Evolutionary conservation across 2,329 filamentous ascomycete species (phyloP).

Genomic region (Ophiobolus disseminans): DNA sequence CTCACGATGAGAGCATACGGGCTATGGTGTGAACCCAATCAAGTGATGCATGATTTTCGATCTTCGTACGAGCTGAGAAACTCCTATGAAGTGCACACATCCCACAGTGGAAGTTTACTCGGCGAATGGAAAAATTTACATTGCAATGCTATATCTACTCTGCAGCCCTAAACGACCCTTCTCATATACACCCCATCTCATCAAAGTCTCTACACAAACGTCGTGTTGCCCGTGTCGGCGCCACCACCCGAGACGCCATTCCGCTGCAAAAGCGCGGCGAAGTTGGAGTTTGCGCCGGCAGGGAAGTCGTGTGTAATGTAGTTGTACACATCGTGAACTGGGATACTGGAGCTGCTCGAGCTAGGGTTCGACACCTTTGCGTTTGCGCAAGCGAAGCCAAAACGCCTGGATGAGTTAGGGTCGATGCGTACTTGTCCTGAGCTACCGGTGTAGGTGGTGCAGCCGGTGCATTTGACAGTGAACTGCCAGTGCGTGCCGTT

Average conservation of each 20-base stretch:
- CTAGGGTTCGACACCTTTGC: constrained; percentile 28
- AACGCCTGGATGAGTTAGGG: constrained; percentile 24
- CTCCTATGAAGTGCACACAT: neutral
- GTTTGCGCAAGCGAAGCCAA: constrained; percentile 34
- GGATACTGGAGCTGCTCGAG: constrained; percentile 29
- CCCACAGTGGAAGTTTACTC: neutral
- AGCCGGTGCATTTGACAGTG: constrained; percentile 40
- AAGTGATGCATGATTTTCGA: neutral
- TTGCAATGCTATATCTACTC: neutral
- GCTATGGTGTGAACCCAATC: no score
- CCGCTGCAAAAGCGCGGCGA: constrained; percentile 25
- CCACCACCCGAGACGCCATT: constrained; percentile 28
- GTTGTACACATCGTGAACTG: constrained; percentile 38
- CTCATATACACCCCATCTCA: no score
- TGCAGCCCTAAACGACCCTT: no score
- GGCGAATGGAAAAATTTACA: constrained; percentile 5
- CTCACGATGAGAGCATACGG: no score
- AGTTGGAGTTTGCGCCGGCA: constrained; percentile 32
- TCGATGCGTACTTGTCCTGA: constrained; percentile 25
- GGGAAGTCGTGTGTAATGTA: constrained; percentile 41
- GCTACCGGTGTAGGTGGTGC: constrained; percentile 30
- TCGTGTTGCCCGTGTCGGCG: constrained; percentile 3
- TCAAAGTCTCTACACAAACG: neutral
- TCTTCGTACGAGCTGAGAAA: neutral
- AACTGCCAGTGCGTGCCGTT: constrained; percentile 44